Base-by-base conservation (phyloP, 805 yeast genomes). In the Candida khao-thaluensis region DNA sequence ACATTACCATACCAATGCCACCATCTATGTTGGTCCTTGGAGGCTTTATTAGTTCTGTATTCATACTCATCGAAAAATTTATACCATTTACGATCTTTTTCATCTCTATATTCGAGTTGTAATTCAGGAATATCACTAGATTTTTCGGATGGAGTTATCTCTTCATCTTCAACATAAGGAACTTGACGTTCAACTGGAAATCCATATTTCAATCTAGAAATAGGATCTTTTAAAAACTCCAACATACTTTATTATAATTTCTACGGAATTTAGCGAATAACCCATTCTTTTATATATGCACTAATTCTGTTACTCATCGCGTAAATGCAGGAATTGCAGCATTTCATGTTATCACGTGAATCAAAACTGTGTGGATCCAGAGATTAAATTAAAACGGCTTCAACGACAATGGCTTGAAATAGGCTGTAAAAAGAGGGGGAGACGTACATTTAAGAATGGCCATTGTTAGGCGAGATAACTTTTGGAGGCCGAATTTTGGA, bases 31-130 rank as follows among this genome's bases (percentile, higher is more conserved):
- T 59, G 61, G 1, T 52, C 35, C 9, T 59, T 48, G 22, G 55
- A 56, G 3, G 53, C 43, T 14, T 55, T 58, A 22, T 69, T 67
- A 35, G 62, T 43, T 37, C 85, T 60, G 53, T 79, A 81, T 53
- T 81, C 85, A 50, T 74, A 78, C 51, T 81, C 84, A 52, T 79
- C 78, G 42, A 64, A 64, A 40, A 60, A 62, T n/a, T 55, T 59
- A 57, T 57, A 62, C 61, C 64, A 60, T 25, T 51, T 54, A 26
- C 68, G 52, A 35, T 52, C 50, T 7, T 59, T 58, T 45, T 63
- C 68, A 44, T 63, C 67, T 40, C 66, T 47, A 45, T 62, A 60
- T 42, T 60, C 67, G 12, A 43, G 15, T 16, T 41, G 20, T 16
- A 35, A 15, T 14, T 41, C 43, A 9, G 40, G 39, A 14, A 40